Conservation (phyloP, 768 basidiomycete species). For the Amanita muscaria region DNA sequence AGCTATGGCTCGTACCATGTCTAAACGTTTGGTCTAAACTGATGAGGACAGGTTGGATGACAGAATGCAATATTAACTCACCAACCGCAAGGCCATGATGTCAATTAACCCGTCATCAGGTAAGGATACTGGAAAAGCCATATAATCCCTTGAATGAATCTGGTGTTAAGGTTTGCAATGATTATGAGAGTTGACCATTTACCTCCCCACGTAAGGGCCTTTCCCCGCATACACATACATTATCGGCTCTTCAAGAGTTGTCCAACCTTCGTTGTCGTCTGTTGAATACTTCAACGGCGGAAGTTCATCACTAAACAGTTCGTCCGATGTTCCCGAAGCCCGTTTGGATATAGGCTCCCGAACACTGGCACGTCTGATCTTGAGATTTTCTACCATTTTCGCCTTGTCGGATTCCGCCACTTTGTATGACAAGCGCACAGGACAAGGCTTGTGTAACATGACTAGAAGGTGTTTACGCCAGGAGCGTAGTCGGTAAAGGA, state of each 20-base stretch:
- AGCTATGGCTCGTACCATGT: constrained; percentile 30
- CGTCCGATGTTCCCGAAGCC: constrained; percentile 2
- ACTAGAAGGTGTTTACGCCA: constrained; percentile 38
- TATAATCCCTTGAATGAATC: constrained; percentile 42
- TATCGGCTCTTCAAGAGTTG: constrained; percentile 56
- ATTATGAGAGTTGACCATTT: constrained; percentile 9
- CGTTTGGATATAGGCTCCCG: constrained; percentile 6
- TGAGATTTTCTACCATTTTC: constrained; percentile 51
- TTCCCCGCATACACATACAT: constrained; percentile 71
- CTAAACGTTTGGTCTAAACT: background rate
- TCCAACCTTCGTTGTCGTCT: constrained; percentile 55
- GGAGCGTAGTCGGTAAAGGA: too few species aligned
- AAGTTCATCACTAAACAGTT: constrained; percentile 10
- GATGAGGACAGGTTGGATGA: background rate
- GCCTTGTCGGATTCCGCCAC: constrained; percentile 61
- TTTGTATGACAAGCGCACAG: constrained; percentile 63
- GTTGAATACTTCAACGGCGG: constrained; percentile 39
- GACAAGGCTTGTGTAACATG: constrained; percentile 51
- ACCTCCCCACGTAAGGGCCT: constrained; percentile 69
- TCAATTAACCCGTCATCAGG: constrained; percentile 78
- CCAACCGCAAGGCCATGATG: constrained; percentile 54
- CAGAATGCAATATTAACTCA: constrained; percentile 24
- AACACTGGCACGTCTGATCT: constrained; percentile 27
- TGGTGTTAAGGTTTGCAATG: background rate
- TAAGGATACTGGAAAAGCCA: constrained; percentile 78